Evolutionary conservation across 805 yeast genomes (phyloP), one percentile per base, ranked within the genome.

Genomic region (Clavispora fructus): DNA sequence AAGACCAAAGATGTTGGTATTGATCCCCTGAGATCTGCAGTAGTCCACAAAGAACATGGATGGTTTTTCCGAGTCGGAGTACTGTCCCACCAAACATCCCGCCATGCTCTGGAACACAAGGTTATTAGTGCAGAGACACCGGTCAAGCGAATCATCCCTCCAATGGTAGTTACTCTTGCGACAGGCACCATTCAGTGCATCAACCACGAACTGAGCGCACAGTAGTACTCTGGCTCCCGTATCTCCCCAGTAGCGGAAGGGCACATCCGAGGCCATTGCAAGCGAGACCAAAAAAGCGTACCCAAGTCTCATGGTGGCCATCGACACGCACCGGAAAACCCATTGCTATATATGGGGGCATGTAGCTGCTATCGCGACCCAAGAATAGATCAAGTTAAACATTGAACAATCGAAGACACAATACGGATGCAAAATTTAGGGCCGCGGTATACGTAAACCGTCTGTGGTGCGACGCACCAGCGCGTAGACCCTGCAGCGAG

Each of bases 1-100:
- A 13, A 89, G 70, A 1, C 95, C 84, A 39, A 96, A 95, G 41
- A 87, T 69, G 1, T 95, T 87, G 55, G 83, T 75, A 56, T 73
- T 69, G 42, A 79, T 73, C 17, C 30, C 28, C 11, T 31, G 33
- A 7, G 23, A 16, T 6, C 13, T 26, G n/a, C 43, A 41, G n/a
- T 32, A 14, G 9, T 31, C 14, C 8, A 29, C 26, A 23, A 17
- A 35, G 16, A 40, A 28, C n/a, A 46, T 35, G 41, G 45, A 47
- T 5, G 44, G 45, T 6, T 44, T 47, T 4, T 54, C 47, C 6
- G 17, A 3, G 23, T 27, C 25, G 11, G 23, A 4, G 31, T 27
- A 16, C 5, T 51, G 41, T 38, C 50, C 43, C 12, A 46, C 47
- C 14, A 41, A 4, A 42, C 43, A 41, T 13, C 43, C 43, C 2